Evolutionary conservation across 2,329 filamentous ascomycete species (phyloP).

Genomic region (Colletotrichum tabaci): DNA sequence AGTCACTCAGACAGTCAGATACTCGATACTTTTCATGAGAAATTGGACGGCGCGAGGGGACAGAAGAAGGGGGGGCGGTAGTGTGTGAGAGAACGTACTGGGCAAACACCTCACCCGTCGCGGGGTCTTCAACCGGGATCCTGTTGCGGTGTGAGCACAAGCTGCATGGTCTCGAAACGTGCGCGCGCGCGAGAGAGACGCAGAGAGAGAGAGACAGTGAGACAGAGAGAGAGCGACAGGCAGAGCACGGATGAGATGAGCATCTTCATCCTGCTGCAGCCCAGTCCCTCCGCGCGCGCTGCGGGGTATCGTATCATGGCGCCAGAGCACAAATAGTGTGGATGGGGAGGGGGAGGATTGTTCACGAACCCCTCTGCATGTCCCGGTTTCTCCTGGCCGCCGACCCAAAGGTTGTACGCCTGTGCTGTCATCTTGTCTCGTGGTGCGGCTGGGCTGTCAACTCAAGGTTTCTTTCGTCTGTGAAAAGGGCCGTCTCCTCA

Average conservation of each 20-base stretch:
- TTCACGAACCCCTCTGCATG: slow-evolving; percentile 61
- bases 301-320: slow-evolving; percentile 16
- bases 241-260: slow-evolving; percentile 38
- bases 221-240: too few species aligned
- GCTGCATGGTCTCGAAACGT: too few species aligned
- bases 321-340: not conserved
- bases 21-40: not conserved
- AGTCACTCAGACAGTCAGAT: slow-evolving; percentile 10
- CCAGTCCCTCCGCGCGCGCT: not conserved
- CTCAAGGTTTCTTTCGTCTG: slow-evolving; percentile 36
- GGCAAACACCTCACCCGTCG: slow-evolving; percentile 67
- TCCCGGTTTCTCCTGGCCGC: slow-evolving; percentile 50
- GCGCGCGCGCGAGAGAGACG: too few species aligned
- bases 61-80: not conserved
- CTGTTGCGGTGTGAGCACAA: slow-evolving; percentile 50
- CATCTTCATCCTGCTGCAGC: slow-evolving; percentile 1
- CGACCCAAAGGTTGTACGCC: slow-evolving; percentile 46
- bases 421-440: slow-evolving; percentile 41
- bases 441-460: slow-evolving; percentile 29
- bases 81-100: slow-evolving; percentile 52
- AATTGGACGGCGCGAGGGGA: not conserved
- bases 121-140: slow-evolving; percentile 67
- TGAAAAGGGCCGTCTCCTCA: not conserved
- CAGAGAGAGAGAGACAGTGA: too few species aligned
- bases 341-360: slow-evolving; percentile 14